Percentiles rank a stretch among this genome's conserved stretches.
These are phyloP conservation scores for Kodamaea plutei DNA, from an alignment of 1,139 yeast species.

Conservation along the genomic window DNA sequence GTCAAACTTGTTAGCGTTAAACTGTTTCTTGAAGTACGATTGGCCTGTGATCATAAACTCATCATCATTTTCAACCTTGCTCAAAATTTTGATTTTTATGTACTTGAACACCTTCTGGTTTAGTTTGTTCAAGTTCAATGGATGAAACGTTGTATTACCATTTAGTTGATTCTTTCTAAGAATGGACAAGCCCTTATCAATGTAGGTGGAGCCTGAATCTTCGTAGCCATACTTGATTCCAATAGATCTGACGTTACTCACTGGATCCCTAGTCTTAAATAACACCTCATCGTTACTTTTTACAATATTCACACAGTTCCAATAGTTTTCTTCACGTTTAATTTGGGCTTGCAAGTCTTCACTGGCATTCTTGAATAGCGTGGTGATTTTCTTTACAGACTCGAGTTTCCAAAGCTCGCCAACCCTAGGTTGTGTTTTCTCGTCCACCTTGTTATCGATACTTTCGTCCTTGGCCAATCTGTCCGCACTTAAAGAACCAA, in stretches of 20 bases:
- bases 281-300: slow-evolving; percentile 63
- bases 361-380: slow-evolving; percentile 50
- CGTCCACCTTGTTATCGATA: slow-evolving; percentile 14
- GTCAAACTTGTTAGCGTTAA: slow-evolving; percentile 22
- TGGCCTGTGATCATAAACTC: slow-evolving; percentile 51
- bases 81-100: slow-evolving; percentile 51
- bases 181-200: slow-evolving; percentile 72
- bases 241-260: slow-evolving; percentile 43
- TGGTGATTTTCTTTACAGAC: slow-evolving; percentile 56
- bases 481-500: slow-evolving; percentile 78
- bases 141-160: slow-evolving; percentile 35
- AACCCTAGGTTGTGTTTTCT: slow-evolving; percentile 35
- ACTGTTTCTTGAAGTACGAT: slow-evolving; percentile 28
- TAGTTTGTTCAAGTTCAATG: slow-evolving; percentile 19
- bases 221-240: slow-evolving; percentile 89
- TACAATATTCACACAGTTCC: slow-evolving; percentile 58
- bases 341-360: slow-evolving; percentile 51
- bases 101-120: slow-evolving; percentile 34
- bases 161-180: slow-evolving; percentile 39
- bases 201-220: slow-evolving; percentile 75
- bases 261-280: slow-evolving; percentile 60
- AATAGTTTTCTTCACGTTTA: slow-evolving; percentile 62
- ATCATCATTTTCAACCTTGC: slow-evolving; percentile 50
- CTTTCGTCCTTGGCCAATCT: slow-evolving; percentile 32
- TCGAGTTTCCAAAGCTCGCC: slow-evolving; percentile 88